Evolutionary conservation across 345 rosid species (phyloP).

Genomic region (Laguncularia racemosa): DNA sequence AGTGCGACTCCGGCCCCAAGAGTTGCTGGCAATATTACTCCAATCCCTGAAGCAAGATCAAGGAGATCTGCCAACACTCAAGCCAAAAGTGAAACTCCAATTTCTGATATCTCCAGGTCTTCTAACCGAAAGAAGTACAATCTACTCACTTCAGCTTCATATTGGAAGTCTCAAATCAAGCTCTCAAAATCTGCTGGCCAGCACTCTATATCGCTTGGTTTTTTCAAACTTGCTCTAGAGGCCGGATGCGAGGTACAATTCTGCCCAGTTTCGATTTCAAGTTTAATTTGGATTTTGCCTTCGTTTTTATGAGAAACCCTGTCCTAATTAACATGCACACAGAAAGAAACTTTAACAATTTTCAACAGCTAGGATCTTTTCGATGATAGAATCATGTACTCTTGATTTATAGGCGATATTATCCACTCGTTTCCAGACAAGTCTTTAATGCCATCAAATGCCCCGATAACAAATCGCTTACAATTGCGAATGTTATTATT

Average conservation of each 20-base stretch:
- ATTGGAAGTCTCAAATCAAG: conserved; percentile 77
- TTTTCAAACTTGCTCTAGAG: conserved; percentile 79
- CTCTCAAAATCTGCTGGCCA: conserved; percentile 64
- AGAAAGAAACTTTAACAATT: too few species aligned
- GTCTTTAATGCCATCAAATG: too few species aligned
- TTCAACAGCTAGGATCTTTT: too few species aligned
- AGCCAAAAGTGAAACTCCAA: conserved; percentile 45
- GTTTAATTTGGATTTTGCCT: too few species aligned
- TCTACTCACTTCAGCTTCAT: conserved; percentile 44
- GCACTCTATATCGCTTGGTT: conserved; percentile 75
- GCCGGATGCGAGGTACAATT: conserved; percentile 78
- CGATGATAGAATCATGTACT: too few species aligned
- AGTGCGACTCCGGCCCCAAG: conserved; percentile 27
- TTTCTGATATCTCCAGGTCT: conserved; percentile 41
- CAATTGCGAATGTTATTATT: too few species aligned
- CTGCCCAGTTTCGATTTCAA: not conserved
- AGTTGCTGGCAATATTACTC: conserved; percentile 31
- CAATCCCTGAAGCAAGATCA: conserved; percentile 46
- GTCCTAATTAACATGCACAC: too few species aligned
- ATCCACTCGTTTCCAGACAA: too few species aligned
- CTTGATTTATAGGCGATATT: too few species aligned
- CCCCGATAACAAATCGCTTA: too few species aligned
- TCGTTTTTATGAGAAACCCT: too few species aligned
- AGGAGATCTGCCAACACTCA: conserved; percentile 31
- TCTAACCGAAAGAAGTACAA: conserved; percentile 39